Evolutionary conservation across 805 yeast species (phyloP).

Genomic region (Saccharomycopsis schoenii): DNA sequence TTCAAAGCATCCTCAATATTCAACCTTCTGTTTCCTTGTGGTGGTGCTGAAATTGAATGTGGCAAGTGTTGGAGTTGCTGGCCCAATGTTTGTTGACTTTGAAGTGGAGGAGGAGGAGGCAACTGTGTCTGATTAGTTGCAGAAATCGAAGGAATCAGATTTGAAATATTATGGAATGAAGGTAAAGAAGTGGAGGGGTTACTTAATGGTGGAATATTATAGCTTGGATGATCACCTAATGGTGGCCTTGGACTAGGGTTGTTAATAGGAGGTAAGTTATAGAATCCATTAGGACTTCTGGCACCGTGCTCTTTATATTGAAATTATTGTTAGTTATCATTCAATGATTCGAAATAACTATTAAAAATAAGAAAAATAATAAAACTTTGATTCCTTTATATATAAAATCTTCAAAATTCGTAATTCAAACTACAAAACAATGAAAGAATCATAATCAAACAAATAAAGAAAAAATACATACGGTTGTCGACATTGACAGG

Average conservation of each 20-base stretch:
- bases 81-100: not conserved
- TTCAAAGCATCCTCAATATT: slow-evolving; percentile 95
- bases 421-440: not conserved
- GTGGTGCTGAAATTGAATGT: not conserved
- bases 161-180: not conserved
- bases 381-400: not conserved
- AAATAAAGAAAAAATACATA: slow-evolving; percentile 3
- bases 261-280: slow-evolving; percentile 10
- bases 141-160: not conserved
- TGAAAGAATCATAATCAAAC: not conserved
- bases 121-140: not conserved
- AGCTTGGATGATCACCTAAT: not conserved
- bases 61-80: not conserved
- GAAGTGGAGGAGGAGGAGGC: not conserved
- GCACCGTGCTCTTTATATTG: not conserved
- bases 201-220: slow-evolving; percentile 3
- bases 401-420: not conserved
- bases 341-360: not conserved
- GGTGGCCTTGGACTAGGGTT: not conserved
- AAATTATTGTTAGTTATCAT: not conserved
- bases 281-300: not conserved
- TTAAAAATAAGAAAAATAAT: not conserved
- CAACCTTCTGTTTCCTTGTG: slow-evolving; percentile 24
- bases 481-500: slow-evolving; percentile 14
- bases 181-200: not conserved